These are phyloP conservation scores for Suillus alpinus DNA, from an alignment of 768 basidiomycete species.

Conservation along the genomic window DNA sequence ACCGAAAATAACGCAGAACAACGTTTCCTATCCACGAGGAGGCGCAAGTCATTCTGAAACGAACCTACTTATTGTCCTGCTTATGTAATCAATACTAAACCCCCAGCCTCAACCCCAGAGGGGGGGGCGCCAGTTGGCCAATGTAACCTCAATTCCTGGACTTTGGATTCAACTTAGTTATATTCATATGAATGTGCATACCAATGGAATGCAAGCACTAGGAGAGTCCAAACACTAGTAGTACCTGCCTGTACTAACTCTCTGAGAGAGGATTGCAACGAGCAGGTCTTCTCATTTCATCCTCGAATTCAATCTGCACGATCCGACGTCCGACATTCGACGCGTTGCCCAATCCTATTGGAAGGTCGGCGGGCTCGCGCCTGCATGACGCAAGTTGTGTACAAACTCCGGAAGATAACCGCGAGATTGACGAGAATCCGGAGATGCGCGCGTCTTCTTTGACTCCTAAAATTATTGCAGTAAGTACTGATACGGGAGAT, in stretches of 20 bases:
- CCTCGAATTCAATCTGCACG: not conserved
- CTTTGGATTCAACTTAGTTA: not conserved
- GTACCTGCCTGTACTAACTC: not conserved
- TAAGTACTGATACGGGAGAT: not conserved
- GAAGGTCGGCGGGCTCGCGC: conserved; percentile 1
- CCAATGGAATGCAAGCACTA: not conserved
- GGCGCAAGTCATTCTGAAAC: not conserved
- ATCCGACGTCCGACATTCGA: not conserved
- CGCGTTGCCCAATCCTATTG: not conserved
- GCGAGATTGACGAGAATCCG: not conserved
- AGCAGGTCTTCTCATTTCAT: not conserved
- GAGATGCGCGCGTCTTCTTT: not conserved
- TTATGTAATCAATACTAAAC: not conserved
- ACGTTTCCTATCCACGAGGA: conserved; percentile 11
- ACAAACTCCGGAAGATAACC: not conserved
- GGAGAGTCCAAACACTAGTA: not conserved
- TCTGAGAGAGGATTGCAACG: not conserved
- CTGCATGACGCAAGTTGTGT: not conserved
- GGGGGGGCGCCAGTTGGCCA: no score
- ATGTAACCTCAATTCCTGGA: not conserved
- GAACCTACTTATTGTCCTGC: not conserved
- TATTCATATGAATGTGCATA: not conserved
- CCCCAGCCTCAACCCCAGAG: not conserved
- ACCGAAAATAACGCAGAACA: conserved; percentile 2
- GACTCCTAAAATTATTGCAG: not conserved